Evolutionary conservation across 352 stramenopile species (phyloP).

Genomic region (Phytophthora pistaciae): DNA sequence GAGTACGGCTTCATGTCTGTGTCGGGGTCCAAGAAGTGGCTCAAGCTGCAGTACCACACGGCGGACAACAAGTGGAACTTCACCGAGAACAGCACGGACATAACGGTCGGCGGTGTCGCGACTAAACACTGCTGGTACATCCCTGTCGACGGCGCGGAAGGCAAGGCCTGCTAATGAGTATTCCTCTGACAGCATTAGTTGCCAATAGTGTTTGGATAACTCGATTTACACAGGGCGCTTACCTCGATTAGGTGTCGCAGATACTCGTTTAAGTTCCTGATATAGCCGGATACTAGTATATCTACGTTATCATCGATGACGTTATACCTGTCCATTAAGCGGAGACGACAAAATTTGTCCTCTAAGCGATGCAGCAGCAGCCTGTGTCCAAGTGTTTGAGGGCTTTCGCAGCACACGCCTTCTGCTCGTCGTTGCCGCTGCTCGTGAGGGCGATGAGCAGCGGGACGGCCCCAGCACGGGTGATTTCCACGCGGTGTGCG

Average conservation of each 20-base stretch:
- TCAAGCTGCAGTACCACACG: constrained; percentile 17
- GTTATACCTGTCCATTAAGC: too few species aligned
- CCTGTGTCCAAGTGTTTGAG: background rate
- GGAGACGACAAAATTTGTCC: too few species aligned
- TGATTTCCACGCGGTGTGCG: background rate
- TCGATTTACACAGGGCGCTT: too few species aligned
- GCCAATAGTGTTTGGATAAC: too few species aligned
- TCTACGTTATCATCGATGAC: too few species aligned
- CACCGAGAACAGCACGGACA: too few species aligned
- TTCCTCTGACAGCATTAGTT: too few species aligned
- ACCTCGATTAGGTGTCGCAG: too few species aligned
- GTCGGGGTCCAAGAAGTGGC: constrained; percentile 3
- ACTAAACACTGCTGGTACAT: constrained; percentile 32
- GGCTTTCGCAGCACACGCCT: background rate
- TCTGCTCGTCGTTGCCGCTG: background rate
- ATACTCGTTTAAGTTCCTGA: too few species aligned
- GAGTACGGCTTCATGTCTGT: constrained; percentile 16
- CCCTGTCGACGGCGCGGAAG: constrained; percentile 12
- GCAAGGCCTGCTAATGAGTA: constrained; percentile 10
- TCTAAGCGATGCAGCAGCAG: background rate
- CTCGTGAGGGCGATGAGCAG: background rate
- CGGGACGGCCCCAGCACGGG: background rate
- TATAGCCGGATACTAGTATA: too few species aligned
- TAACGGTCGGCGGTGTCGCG: too few species aligned
- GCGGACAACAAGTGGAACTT: too few species aligned